Evolutionary conservation across 2,329 filamentous ascomycete genomes (phyloP).

Genomic region (Trichophaea hybrida): DNA sequence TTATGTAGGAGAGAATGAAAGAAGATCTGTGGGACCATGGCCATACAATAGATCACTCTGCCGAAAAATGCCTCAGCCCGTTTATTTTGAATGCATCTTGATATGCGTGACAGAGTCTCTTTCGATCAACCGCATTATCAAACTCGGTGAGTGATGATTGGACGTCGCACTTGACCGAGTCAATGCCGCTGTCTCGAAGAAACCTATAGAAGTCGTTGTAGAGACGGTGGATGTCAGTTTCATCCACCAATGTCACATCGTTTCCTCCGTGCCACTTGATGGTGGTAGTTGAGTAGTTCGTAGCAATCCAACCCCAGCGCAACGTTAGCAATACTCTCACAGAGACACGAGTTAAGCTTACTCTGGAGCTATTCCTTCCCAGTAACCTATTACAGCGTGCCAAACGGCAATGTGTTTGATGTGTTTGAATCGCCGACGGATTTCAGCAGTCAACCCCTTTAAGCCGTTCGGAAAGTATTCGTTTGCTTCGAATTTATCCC

Average conservation of each 20-base stretch:
- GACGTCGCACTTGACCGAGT: slow-evolving; percentile 82
- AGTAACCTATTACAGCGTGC: slow-evolving; percentile 82
- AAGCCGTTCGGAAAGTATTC: slow-evolving; percentile 67
- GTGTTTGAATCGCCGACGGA: slow-evolving; percentile 53
- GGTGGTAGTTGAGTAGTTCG: slow-evolving; percentile 58
- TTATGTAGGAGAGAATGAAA: slow-evolving; percentile 1
- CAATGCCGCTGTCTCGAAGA: slow-evolving; percentile 56
- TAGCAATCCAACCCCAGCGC: slow-evolving; percentile 49
- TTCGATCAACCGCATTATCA: slow-evolving; percentile 1
- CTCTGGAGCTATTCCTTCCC: slow-evolving; percentile 69
- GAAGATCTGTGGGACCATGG: slow-evolving; percentile 61
- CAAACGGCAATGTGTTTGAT: slow-evolving; percentile 82
- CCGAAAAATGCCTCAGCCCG: slow-evolving; percentile 51
- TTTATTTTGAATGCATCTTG: slow-evolving; percentile 10
- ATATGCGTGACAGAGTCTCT: slow-evolving; percentile 1
- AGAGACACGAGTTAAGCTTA: no score
- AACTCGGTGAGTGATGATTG: slow-evolving; percentile 73
- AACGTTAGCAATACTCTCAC: no score
- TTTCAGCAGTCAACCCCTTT: slow-evolving; percentile 51
- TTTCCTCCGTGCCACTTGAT: slow-evolving; percentile 43
- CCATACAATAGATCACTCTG: slow-evolving; percentile 86
- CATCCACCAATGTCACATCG: slow-evolving; percentile 43
- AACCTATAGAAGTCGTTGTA: slow-evolving; percentile 90
- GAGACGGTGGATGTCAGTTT: slow-evolving; percentile 56
- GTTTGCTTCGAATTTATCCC: slow-evolving; percentile 78